Percentiles rank a stretch among this genome's conserved stretches.
These are phyloP conservation scores for Kwoniella europaea DNA, from an alignment of 768 basidiomycete species.

Conservation along the genomic window DNA sequence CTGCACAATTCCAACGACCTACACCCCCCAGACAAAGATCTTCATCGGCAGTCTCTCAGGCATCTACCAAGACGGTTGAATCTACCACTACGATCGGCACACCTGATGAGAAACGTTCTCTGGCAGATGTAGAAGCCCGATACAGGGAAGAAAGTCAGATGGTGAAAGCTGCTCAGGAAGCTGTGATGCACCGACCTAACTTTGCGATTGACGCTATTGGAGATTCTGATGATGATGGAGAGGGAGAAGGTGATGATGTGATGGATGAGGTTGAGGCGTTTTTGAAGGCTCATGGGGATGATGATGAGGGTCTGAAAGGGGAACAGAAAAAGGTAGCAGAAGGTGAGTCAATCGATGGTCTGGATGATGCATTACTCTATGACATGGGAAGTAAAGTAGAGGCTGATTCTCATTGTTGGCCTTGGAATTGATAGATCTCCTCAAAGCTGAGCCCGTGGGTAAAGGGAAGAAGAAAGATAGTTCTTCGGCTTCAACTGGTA, in stretches of 20 bases:
- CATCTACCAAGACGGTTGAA: slow-evolving; percentile 38
- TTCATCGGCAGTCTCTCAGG: slow-evolving; percentile 54
- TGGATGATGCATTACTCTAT: too few relatives aligned
- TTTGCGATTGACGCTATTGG: slow-evolving; percentile 97
- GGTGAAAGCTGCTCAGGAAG: slow-evolving; percentile 76
- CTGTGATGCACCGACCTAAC: slow-evolving; percentile 86
- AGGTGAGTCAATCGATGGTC: slow-evolving; percentile 53
- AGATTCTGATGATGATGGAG: slow-evolving; percentile 76
- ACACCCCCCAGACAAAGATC: slow-evolving; percentile 24
- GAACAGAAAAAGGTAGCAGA: slow-evolving; percentile 57
- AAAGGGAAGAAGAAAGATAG: slow-evolving; percentile 8
- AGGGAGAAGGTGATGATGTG: slow-evolving; percentile 68
- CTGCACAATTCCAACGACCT: slow-evolving; percentile 20
- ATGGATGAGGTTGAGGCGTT: slow-evolving; percentile 97
- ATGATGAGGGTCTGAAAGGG: slow-evolving; percentile 57
- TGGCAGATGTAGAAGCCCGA: slow-evolving; percentile 46
- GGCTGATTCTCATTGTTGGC: too few relatives aligned
- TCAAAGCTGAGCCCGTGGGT: slow-evolving; percentile 46
- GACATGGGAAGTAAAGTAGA: too few relatives aligned
- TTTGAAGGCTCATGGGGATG: slow-evolving; percentile 78
- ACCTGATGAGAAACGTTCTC: slow-evolving; percentile 63
- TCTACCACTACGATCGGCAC: slow-evolving; percentile 38
- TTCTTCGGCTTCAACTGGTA: too few relatives aligned
- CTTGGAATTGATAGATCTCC: slow-evolving; percentile 27
- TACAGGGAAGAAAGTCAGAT: slow-evolving; percentile 62